These are phyloP conservation scores for Tetradesmus lagerheimii DNA, from an alignment of 139 green algal species.

Conservation along the genomic window DNA sequence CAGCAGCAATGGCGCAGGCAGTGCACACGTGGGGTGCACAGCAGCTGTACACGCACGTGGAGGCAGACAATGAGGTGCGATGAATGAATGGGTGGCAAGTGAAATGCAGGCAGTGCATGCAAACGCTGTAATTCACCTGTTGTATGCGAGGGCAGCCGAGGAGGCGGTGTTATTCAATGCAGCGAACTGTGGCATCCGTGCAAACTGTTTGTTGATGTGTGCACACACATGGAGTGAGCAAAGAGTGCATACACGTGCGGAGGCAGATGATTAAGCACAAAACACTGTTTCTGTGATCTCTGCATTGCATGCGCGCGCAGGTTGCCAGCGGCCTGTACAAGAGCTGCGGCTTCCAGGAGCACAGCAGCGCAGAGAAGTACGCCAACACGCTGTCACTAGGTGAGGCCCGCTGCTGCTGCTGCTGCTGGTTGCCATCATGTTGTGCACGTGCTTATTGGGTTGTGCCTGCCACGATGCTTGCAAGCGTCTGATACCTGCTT, in stretches of 20 bases:
- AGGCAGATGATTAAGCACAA: background rate
- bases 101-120: too few relatives aligned
- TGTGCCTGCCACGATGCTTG: too few relatives aligned
- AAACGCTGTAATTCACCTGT: too few relatives aligned
- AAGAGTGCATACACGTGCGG: background rate
- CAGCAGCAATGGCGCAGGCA: slow-evolving; percentile 58
- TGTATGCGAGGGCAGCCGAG: too few relatives aligned
- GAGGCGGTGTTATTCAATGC: too few relatives aligned
- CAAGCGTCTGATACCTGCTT: too few relatives aligned
- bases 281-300: background rate
- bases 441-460: too few relatives aligned
- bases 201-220: background rate
- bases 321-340: slow-evolving; percentile 61
- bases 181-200: too few relatives aligned
- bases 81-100: too few relatives aligned
- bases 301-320: background rate
- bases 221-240: background rate
- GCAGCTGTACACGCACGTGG: slow-evolving; percentile 69
- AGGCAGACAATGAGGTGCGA: slow-evolving; percentile 68
- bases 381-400: slow-evolving; percentile 1
- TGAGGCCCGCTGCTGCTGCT: background rate
- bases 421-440: background rate
- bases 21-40: slow-evolving; percentile 48
- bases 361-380: slow-evolving; percentile 27
- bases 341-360: slow-evolving; percentile 58